These are phyloP conservation scores for Pyrenophora teres DNA, from an alignment of 2,329 filamentous ascomycete species.

Conservation along the genomic window DNA sequence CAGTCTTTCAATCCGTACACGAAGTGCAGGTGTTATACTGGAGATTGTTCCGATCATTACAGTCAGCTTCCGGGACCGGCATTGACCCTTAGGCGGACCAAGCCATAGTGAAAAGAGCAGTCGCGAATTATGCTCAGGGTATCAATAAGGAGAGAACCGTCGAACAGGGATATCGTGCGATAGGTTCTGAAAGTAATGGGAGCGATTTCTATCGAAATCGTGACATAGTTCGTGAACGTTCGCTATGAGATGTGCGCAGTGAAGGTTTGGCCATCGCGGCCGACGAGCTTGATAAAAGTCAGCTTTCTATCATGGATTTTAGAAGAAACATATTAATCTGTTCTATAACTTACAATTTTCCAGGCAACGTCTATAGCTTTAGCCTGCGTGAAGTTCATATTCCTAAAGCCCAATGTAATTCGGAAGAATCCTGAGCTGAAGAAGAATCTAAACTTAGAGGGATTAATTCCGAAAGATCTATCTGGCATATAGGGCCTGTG, in stretches of 20 bases:
- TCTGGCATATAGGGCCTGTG: conserved; percentile 14
- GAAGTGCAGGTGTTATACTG: no score
- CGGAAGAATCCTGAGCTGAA: conserved; percentile 22
- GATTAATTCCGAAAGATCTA: conserved; percentile 5
- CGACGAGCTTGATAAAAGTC: conserved; percentile 15
- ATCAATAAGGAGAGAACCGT: conserved; percentile 3
- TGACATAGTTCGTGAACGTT: conserved; percentile 25
- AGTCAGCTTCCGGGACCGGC: no score
- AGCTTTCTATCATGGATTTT: not conserved
- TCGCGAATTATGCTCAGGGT: conserved; percentile 6
- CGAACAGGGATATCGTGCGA: conserved; percentile 21
- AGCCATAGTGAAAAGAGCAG: conserved; percentile 9
- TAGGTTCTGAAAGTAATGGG: conserved; percentile 26
- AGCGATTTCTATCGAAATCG: conserved; percentile 23
- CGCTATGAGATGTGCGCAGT: conserved; percentile 24
- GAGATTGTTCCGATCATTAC: no score
- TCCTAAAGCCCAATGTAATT: conserved; percentile 23
- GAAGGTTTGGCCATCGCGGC: conserved; percentile 28
- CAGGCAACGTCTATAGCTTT: conserved; percentile 30
- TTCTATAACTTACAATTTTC: conserved; percentile 23
- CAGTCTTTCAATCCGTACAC: no score
- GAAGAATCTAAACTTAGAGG: conserved; percentile 16
- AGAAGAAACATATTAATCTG: not conserved
- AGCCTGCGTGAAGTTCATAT: conserved; percentile 19
- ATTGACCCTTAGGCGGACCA: no score